Conservation (phyloP, 345 rosid species). For the Brassica juncea region DNA sequence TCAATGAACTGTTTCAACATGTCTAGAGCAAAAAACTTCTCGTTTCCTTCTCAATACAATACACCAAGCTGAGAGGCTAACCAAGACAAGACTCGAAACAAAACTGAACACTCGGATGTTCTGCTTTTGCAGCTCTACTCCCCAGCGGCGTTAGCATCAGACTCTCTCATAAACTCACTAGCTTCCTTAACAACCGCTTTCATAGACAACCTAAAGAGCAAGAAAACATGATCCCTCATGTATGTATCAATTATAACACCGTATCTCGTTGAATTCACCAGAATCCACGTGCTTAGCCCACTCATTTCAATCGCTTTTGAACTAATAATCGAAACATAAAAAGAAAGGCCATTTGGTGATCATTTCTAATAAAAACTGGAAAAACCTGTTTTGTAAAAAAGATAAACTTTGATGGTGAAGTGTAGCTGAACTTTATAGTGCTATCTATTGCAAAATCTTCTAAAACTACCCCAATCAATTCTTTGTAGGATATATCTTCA, state of each 20-base stretch:
- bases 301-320: conserved; percentile 35
- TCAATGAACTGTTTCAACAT: conserved; percentile 55
- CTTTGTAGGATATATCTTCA: too few relatives aligned
- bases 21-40: conserved; percentile 59
- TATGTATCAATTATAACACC: conserved; percentile 69
- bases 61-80: conserved; percentile 68
- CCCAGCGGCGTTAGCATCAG: conserved; percentile 7
- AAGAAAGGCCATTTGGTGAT: too few relatives aligned
- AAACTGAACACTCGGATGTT: conserved; percentile 51
- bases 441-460: too few relatives aligned
- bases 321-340: conserved; percentile 38
- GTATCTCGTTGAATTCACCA: conserved; percentile 57
- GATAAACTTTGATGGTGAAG: too few relatives aligned
- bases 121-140: conserved; percentile 34
- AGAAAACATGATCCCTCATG: conserved; percentile 64
- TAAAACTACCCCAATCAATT: too few relatives aligned
- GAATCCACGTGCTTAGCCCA: conserved; percentile 57
- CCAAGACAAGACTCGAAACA: conserved; percentile 64
- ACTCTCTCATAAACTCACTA: conserved; percentile 40
- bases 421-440: too few relatives aligned
- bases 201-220: conserved; percentile 59
- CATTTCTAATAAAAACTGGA: too few relatives aligned
- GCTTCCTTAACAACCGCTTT: conserved; percentile 77
- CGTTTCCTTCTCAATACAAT: conserved; percentile 67
- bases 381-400: too few relatives aligned